Percentiles rank a stretch among this genome's conserved stretches.
Evolutionary conservation across 2,329 filamentous ascomycete species (phyloP).

Genomic region (Nakataea oryzae): DNA sequence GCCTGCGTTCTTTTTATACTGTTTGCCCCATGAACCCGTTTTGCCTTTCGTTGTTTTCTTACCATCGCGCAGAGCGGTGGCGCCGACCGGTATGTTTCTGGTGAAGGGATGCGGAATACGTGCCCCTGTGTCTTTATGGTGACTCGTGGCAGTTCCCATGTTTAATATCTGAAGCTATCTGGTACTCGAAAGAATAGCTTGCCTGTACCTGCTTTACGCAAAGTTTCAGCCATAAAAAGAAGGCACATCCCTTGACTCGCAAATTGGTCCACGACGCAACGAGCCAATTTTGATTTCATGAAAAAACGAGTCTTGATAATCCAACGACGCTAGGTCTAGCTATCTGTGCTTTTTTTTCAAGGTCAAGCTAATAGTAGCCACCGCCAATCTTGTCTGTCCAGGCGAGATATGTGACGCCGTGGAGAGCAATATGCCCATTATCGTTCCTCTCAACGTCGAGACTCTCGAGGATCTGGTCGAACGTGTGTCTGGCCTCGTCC

Average conservation of each 20-base stretch:
- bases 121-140: background rate
- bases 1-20: background rate
- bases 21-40: background rate
- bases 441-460: conserved; percentile 47
- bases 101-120: background rate
- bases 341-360: too few species aligned
- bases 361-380: background rate
- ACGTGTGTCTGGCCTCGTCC: conserved; percentile 33
- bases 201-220: background rate
- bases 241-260: background rate
- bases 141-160: background rate
- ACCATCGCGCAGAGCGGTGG: background rate
- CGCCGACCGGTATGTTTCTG: background rate
- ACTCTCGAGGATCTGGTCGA: conserved; percentile 42
- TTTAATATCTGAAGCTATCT: background rate
- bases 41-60: background rate
- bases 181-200: background rate
- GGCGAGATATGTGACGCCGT: conserved; percentile 51
- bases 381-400: conserved; percentile 42
- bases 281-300: background rate
- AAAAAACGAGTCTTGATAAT: background rate
- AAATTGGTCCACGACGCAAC: too few species aligned
- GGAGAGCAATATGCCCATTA: conserved; percentile 50
- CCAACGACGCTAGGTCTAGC: too few species aligned
- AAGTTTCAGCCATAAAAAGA: too few species aligned